A percentile compares a stretch with the other conserved stretches of the same genome.
Conservation (phyloP, 2,329 filamentous ascomycete genomes). For the Delphinella strobiligena region DNA sequence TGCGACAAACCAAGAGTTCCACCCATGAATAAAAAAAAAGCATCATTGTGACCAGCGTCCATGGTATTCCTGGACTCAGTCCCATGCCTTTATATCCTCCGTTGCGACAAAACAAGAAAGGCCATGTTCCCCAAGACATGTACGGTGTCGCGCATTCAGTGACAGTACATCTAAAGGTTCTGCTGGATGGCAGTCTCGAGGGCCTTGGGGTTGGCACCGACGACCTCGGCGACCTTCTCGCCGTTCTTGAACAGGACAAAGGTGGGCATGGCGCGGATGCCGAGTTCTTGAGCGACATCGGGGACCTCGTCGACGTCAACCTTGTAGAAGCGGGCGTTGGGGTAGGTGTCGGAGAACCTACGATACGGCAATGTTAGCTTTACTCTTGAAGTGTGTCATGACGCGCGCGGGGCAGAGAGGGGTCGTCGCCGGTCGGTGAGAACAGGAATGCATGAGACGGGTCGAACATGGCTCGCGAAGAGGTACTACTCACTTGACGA, state of each 20-base stretch:
- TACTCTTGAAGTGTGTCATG: constrained; percentile 7
- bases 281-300: constrained; percentile 63
- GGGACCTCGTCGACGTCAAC: constrained; percentile 77
- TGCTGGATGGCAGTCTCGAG: constrained; percentile 43
- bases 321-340: constrained; percentile 66
- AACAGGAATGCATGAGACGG: no score
- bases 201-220: constrained; percentile 69
- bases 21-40: no score
- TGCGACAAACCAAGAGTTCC: no score
- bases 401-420: neutral
- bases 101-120: no score
- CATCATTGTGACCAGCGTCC: no score
- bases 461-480: no score
- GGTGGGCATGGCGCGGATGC: constrained; percentile 84
- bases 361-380: constrained; percentile 4
- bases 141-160: no score
- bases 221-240: constrained; percentile 57
- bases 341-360: constrained; percentile 49
- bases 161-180: constrained; percentile 13
- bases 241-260: constrained; percentile 78
- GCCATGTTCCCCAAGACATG: no score
- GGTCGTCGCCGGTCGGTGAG: neutral
- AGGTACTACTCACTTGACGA: constrained; percentile 60
- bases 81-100: no score
- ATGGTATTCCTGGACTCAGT: no score